Base-by-base conservation (phyloP, 345 rosid species). In the Lumnitzera littorea region DNA sequence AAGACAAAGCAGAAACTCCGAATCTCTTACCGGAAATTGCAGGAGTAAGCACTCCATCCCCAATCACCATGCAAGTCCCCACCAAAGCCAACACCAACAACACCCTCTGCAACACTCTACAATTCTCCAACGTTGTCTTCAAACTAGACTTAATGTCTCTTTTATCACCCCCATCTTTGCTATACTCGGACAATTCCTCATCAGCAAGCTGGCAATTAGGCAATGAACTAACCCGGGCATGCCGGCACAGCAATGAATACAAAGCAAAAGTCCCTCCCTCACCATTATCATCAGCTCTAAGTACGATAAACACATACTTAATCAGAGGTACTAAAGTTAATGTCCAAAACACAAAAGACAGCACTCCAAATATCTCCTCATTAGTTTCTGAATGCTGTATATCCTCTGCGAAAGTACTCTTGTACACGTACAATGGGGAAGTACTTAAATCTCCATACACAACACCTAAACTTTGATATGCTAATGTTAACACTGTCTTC, bases 31-130 rank as follows among this genome's bases (percentile, higher is more conserved):
- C 82, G n/a, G 82, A 78, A 62, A 78, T 71, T 57, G 82, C 79
- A 52, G 82, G 82, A 11, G 82, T 78, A 48, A 74, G 78, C 24
- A 78, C 78, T 25, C 82, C 82, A 68, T 78, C 82, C 9, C 82
- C 82, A 66, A 78, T 78, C 56, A 78, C 82, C 82, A 78, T 78
- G 53, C 82, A 71, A 57, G 82, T 74, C 50, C 82, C 82, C 20
- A 78, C 58, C 74, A 78, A 51, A 53, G 78, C 76, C 74, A 78
- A 41, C 48, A 78, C 62, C 63, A 78, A 67, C 68, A 78, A 55
- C 49, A 74, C 15, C 48, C 47, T 66, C 56, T 71, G 82, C 74
- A 74, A 62, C 13, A 65, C 46, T 23, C 59, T 69, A 52, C 54
- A 56, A 53, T 65, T 68, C 74, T 78, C 76, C 47, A 78, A 56